Evolutionary conservation across 805 yeast species (phyloP).

Genomic region (Starmerella sp.): DNA sequence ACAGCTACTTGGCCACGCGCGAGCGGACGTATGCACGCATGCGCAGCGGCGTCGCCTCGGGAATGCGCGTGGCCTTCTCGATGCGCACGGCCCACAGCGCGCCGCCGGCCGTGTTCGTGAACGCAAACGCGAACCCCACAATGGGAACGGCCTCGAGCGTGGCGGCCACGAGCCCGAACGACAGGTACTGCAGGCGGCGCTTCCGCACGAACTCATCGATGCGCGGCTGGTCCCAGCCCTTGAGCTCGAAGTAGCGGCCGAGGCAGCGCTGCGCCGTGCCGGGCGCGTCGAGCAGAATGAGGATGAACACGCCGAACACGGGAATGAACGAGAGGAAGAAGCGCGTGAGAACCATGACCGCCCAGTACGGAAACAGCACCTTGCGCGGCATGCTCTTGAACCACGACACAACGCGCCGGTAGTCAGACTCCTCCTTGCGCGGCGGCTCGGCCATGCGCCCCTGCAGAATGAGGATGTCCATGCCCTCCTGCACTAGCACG

Average conservation of each 20-base stretch:
- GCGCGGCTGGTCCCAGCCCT: slow-evolving; percentile 38
- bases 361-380: slow-evolving; percentile 35
- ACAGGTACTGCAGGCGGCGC: slow-evolving; percentile 27
- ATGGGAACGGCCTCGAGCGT: slow-evolving; percentile 30
- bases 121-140: slow-evolving; percentile 29
- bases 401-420: slow-evolving; percentile 29
- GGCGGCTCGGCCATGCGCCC: slow-evolving; percentile 28
- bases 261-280: slow-evolving; percentile 44
- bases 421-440: slow-evolving; percentile 27
- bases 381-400: slow-evolving; percentile 31
- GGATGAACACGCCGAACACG: slow-evolving; percentile 45
- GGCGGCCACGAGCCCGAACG: slow-evolving; percentile 31
- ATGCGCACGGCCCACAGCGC: slow-evolving; percentile 31
- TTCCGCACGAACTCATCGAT: slow-evolving; percentile 26
- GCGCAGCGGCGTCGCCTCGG: not conserved
- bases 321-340: slow-evolving; percentile 42
- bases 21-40: not conserved
- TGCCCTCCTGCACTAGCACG: slow-evolving; percentile 36
- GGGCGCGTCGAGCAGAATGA: slow-evolving; percentile 43
- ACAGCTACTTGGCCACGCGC: not conserved
- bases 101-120: slow-evolving; percentile 31
- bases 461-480: slow-evolving; percentile 35
- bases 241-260: slow-evolving; percentile 45
- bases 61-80: slow-evolving; percentile 16
- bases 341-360: slow-evolving; percentile 31